Percentiles rank a stretch among this genome's conserved stretches.
phyloP scores from a whole-genome alignment of 768 basidiomycete species.

The Saitozyma sp. region DNA sequence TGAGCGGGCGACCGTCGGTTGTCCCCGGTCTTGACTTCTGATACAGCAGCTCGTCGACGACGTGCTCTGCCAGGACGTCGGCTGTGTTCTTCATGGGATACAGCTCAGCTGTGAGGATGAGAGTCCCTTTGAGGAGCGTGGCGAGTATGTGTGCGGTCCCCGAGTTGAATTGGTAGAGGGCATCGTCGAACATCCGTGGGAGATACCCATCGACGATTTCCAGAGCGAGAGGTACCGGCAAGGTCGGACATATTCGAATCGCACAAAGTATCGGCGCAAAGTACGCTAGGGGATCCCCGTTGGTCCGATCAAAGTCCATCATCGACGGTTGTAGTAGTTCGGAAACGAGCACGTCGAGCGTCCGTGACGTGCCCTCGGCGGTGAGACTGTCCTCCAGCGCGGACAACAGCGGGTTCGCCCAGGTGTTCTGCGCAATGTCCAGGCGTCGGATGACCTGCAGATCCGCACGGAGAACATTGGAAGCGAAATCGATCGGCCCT shows the following conservation, averaged over 20 bases:
- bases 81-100: no score
- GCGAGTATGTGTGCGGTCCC: no score
- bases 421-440: slow-evolving; percentile 8
- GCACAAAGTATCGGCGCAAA: slow-evolving; percentile 1
- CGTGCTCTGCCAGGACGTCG: no score
- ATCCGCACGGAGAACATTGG: slow-evolving; percentile 11
- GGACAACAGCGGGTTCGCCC: slow-evolving; percentile 8
- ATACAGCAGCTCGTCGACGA: no score
- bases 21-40: no score
- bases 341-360: slow-evolving; percentile 2
- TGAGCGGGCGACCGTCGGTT: no score
- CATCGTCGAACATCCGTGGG: slow-evolving; percentile 3
- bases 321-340: slow-evolving; percentile 6
- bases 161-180: neutral
- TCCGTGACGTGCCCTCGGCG: neutral
- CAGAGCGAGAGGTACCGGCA: no score
- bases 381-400: slow-evolving; percentile 5
- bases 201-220: neutral
- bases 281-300: slow-evolving; percentile 10
- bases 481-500: neutral
- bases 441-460: slow-evolving; percentile 14
- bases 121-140: no score
- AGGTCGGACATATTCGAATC: neutral
- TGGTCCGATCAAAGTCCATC: slow-evolving; percentile 9
- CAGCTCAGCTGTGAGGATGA: no score